Percentiles rank a stretch among this genome's conserved stretches.
Evolutionary conservation across 768 basidiomycete species (phyloP).

Genomic region (Tylopilus rubrobrunneus): DNA sequence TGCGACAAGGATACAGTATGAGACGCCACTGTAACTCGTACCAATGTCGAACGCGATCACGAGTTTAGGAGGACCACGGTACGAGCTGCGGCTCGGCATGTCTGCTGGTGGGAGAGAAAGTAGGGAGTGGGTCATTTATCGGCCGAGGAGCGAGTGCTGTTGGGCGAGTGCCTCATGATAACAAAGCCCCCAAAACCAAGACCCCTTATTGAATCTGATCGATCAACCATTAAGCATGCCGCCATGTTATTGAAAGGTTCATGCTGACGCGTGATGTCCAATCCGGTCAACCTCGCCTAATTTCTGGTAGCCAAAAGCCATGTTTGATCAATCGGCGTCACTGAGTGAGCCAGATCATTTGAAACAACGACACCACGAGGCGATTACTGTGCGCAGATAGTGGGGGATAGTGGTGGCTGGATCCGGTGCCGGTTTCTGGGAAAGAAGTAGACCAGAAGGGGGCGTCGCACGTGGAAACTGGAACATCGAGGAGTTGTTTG

Average conservation of each 20-base stretch:
- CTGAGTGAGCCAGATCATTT: no score
- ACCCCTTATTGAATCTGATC: neutral
- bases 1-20: slow-evolving; percentile 27
- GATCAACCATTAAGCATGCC: neutral
- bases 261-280: neutral
- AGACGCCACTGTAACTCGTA: slow-evolving; percentile 43
- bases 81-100: slow-evolving; percentile 2
- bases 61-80: slow-evolving; percentile 25
- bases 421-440: no score
- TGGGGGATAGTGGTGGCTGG: neutral
- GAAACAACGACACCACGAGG: no score
- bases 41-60: slow-evolving; percentile 46
- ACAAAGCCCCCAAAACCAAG: neutral
- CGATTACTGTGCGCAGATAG: neutral
- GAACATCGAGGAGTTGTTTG: no score
- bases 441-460: no score
- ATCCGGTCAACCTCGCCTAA: neutral
- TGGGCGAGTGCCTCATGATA: neutral
- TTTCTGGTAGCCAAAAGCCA: neutral
- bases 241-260: neutral
- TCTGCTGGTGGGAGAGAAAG: neutral
- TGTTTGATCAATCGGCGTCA: neutral
- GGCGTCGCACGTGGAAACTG: no score
- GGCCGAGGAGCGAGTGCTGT: neutral
- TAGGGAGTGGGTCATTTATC: neutral